Conservation (phyloP, 257 asterid species). For the Sherardia arvensis region DNA sequence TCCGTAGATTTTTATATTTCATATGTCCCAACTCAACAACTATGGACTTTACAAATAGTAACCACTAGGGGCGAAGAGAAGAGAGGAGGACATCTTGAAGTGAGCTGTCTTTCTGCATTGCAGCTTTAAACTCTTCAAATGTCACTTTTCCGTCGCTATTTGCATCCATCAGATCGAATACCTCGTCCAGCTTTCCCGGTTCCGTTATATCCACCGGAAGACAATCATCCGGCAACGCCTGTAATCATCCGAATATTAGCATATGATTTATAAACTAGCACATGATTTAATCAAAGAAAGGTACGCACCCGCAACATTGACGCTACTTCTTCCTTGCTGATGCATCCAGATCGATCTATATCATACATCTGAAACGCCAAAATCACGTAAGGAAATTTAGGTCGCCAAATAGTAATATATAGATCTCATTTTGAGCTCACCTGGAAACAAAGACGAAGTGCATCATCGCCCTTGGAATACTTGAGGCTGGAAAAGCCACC, state of each 20-base stretch:
- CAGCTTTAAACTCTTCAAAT: conserved; percentile 75
- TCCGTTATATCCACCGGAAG: conserved; percentile 69
- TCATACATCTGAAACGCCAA: conserved; percentile 54
- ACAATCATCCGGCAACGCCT: conserved; percentile 81
- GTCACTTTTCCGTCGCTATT: conserved; percentile 79
- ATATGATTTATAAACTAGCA: too few relatives aligned
- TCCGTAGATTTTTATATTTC: too few relatives aligned
- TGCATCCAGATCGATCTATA: conserved; percentile 75
- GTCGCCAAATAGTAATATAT: too few relatives aligned
- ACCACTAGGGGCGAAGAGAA: conserved; percentile 47
- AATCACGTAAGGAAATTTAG: too few relatives aligned
- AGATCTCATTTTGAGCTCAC: conserved; percentile 22
- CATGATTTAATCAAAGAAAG: not conserved
- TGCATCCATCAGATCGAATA: conserved; percentile 78
- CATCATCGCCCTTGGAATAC: conserved; percentile 82
- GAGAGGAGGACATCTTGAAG: conserved; percentile 77
- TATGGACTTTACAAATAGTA: too few relatives aligned
- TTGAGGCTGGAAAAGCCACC: conserved; percentile 79
- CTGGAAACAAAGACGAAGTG: conserved; percentile 81
- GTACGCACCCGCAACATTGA: conserved; percentile 57
- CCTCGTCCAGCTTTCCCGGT: conserved; percentile 74
- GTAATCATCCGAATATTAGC: not conserved
- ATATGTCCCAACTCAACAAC: too few relatives aligned
- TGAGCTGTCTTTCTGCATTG: conserved; percentile 75
- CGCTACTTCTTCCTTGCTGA: conserved; percentile 80